Evolutionary conservation across 306 rosid species (phyloP).

Genomic region (Ceratonia siliqua): DNA sequence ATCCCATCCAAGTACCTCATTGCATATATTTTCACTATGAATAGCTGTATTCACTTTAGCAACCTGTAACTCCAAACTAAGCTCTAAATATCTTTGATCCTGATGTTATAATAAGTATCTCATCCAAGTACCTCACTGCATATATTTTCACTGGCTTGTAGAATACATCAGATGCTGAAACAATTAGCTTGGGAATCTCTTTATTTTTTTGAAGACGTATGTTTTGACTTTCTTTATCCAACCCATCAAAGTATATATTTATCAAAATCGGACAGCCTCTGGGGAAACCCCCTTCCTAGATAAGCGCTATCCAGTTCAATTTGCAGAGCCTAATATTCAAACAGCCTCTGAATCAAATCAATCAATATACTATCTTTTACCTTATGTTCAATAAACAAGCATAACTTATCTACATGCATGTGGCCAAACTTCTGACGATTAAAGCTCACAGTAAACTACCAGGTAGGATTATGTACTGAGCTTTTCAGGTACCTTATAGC

Average conservation of each 20-base stretch:
- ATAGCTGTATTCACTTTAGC: slow-evolving; percentile 61
- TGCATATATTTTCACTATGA: too few relatives aligned
- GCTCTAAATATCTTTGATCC: slow-evolving; percentile 73
- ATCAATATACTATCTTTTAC: slow-evolving; percentile 45
- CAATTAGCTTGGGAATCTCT: slow-evolving; percentile 46
- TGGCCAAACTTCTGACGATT: slow-evolving; percentile 37
- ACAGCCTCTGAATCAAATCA: slow-evolving; percentile 45
- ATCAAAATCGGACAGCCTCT: slow-evolving; percentile 66
- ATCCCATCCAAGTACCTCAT: too few relatives aligned
- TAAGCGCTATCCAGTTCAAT: slow-evolving; percentile 60
- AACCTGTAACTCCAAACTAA: slow-evolving; percentile 59
- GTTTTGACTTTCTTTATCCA: slow-evolving; percentile 78
- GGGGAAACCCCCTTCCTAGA: slow-evolving; percentile 81
- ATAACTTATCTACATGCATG: slow-evolving; percentile 50
- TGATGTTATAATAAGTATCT: slow-evolving; percentile 67
- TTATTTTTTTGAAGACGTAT: slow-evolving; percentile 51
- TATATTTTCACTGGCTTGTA: slow-evolving; percentile 82
- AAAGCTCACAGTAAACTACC: slow-evolving; percentile 60
- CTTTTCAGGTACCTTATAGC: slow-evolving; percentile 68
- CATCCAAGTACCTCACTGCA: slow-evolving; percentile 88
- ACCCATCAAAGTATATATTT: slow-evolving; percentile 75
- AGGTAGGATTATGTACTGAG: slow-evolving; percentile 55
- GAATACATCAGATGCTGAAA: slow-evolving; percentile 45
- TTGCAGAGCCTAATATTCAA: slow-evolving; percentile 44
- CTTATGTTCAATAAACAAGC: slow-evolving; percentile 51